Base-by-base conservation (phyloP, 2,329 filamentous ascomycete genomes). In the Phyllosticta citribraziliensis region DNA sequence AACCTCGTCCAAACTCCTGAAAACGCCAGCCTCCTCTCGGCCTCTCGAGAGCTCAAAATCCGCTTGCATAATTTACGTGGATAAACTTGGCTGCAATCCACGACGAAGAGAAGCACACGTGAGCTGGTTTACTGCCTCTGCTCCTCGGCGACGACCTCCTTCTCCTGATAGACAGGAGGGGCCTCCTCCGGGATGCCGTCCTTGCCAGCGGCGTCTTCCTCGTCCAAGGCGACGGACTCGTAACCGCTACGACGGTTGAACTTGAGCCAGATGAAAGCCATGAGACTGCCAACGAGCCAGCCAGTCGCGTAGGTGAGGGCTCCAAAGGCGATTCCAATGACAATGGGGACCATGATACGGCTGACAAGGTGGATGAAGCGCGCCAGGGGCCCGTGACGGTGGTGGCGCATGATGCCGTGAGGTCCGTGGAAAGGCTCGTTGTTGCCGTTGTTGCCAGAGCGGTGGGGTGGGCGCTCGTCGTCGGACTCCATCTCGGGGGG, bases 271-370 rank as follows among this genome's bases (percentile, higher is more conserved):
- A 86, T 56, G 62, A 82, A 83, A 57, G 86, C 80, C 59, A 85
- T 76, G 58, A 87, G 67, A 57, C 82, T 84, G 64, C 86, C 86
- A 51, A 87, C 72, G 62, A 85, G 74, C 81, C 90, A 87, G 60
- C 85, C 86, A 55, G 89, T 70, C 51, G 88, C 71, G 72, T 86
- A 87, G 64, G 87, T 84, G 30, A 80, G 79, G 60, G 89, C 80
- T 68, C 88, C 88, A 53, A 86, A 85, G 24, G 84, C 79, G 65
- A 90, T 80, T 62, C 88, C 88, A 65, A 89, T 80, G 58, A 88
- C 74, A 58, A 89, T 78, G 1, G 88, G 88, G 50, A 90, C 77
- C 64, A 82, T 78, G 56, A 88, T 78, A 66, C 82, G 82, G 68
- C 79, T 78, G 55, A 84, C 65, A 25, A 84, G 72, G 63, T 78